Base-by-base conservation (phyloP, 768 basidiomycete genomes). In the Agaricus sinodeliciosus region DNA sequence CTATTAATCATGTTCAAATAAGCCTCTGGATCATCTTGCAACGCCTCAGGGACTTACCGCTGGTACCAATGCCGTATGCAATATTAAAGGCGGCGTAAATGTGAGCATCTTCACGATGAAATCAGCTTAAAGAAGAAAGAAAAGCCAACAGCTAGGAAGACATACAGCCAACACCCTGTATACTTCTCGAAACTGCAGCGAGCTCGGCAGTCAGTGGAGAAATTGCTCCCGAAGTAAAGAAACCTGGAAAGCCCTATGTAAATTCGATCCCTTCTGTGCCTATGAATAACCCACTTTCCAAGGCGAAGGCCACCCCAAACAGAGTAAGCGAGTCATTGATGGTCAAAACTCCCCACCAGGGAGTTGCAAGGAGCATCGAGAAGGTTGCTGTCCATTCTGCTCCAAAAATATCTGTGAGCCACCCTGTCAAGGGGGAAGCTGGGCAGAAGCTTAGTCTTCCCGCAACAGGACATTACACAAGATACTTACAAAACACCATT, bases 81-180 rank as follows among this genome's bases (percentile, higher is more conserved):
- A 89, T 61, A 66, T 88, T 90, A 62, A 87, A 87, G 0, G 80
- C 82, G 3, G 81, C 87, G 59, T 87, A 90, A 3, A 85, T 74
- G 59, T 89, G 86, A 0, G 78, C 87, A 65, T 84, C 87, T 89
- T 58, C 26, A 12, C 15, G 25, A n/a, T 19, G 9, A 37, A 43
- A 31, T 54, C 9, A 48, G 52, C 13, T 4, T n/a, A 54, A 43
- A 2, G 16, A 43, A 2, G 16, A 37, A 12, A 22, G 22, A 39
- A 18, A 57, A 40, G 55, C 28, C 37, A 43, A 43, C 16, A 18
- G 9, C 9, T 51, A 28, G 36, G 26, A 13, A 40, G 26, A 19
- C 45, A 62, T 61, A 81, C 86, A 90, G 27, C 87, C 87, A 35
- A 90, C 72, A 3, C 85, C 85, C 34, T 77, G 75, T 18, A 83